A percentile compares a stretch with the other conserved stretches of the same genome.
Evolutionary conservation across 2,329 filamentous ascomycete species (phyloP).

Genomic region (Aspergillus oerlinghausenensis): DNA sequence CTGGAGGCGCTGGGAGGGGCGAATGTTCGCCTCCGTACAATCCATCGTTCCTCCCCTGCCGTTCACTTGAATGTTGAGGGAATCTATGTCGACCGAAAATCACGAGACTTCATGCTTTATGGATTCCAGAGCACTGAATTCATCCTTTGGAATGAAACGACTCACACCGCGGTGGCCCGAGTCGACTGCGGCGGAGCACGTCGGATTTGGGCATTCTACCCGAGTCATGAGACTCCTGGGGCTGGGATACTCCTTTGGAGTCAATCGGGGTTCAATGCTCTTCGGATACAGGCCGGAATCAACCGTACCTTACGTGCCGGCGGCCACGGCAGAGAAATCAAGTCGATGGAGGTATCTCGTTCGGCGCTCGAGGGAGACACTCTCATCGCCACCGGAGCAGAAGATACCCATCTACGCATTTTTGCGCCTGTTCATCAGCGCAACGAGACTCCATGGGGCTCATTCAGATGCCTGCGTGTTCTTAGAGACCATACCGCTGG

Average conservation of each 20-base stretch:
- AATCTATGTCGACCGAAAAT: constrained; percentile 53
- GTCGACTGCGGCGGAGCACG: constrained; percentile 84
- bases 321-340: constrained; percentile 83
- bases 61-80: constrained; percentile 75
- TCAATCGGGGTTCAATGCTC: constrained; percentile 57
- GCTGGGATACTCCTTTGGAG: constrained; percentile 67
- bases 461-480: constrained; percentile 54
- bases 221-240: constrained; percentile 17
- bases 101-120: constrained; percentile 62
- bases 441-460: constrained; percentile 16
- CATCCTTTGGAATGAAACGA: constrained; percentile 72
- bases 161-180: constrained; percentile 62
- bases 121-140: constrained; percentile 80
- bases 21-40: constrained; percentile 42
- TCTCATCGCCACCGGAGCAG: constrained; percentile 63
- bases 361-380: constrained; percentile 8
- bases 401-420: constrained; percentile 72
- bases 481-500: constrained; percentile 77
- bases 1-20: constrained; percentile 14
- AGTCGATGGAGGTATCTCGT: constrained; percentile 51
- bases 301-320: constrained; percentile 59
- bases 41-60: constrained; percentile 65
- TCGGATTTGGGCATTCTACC: constrained; percentile 63
- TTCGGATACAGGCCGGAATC: constrained; percentile 36
- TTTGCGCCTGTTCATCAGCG: constrained; percentile 36